Percentiles rank a stretch among this genome's conserved stretches.
phyloP scores from a whole-genome alignment of 495 filamentous ascomycete species.

The Aspergillus homomorphus region DNA sequence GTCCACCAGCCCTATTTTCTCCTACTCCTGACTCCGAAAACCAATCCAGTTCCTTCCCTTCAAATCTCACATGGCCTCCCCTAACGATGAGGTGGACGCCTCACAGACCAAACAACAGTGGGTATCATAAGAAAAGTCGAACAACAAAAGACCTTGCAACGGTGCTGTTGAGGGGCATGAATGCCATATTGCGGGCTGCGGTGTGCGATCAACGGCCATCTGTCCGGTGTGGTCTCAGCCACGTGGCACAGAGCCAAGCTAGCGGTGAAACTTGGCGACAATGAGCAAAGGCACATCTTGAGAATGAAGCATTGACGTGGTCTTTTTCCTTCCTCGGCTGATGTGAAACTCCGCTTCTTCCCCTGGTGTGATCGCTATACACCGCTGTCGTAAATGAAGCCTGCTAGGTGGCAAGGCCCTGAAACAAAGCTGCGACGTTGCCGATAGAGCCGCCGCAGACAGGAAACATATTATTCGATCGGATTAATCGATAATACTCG shows the following conservation, averaged over 20 bases:
- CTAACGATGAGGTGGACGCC: slow-evolving; percentile 11
- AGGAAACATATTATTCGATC: neutral
- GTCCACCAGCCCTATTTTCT: slow-evolving; percentile 10
- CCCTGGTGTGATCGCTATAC: slow-evolving; percentile 4
- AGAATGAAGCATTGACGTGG: slow-evolving; percentile 4
- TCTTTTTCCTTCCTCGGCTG: neutral
- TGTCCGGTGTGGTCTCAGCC: slow-evolving; percentile 12
- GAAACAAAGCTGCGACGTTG: slow-evolving; percentile 18
- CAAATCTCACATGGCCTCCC: neutral
- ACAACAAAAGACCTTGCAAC: slow-evolving; percentile 10
- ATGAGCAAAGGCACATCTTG: neutral
- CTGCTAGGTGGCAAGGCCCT: slow-evolving; percentile 8
- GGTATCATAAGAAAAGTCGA: slow-evolving; percentile 20
- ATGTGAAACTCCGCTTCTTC: slow-evolving; percentile 5
- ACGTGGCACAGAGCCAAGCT: slow-evolving; percentile 15
- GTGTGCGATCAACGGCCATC: slow-evolving; percentile 17
- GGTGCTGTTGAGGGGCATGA: neutral
- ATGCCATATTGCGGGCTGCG: neutral
- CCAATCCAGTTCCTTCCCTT: slow-evolving; percentile 6
- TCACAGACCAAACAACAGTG: slow-evolving; percentile 17
- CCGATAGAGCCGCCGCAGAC: slow-evolving; percentile 1
- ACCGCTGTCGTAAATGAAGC: neutral
- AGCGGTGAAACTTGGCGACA: slow-evolving; percentile 13
- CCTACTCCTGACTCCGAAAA: neutral
- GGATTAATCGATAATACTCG: slow-evolving; percentile 1